Evolutionary conservation across 2,329 filamentous ascomycete genomes (phyloP).

Genomic region (Diaporthe destruens): DNA sequence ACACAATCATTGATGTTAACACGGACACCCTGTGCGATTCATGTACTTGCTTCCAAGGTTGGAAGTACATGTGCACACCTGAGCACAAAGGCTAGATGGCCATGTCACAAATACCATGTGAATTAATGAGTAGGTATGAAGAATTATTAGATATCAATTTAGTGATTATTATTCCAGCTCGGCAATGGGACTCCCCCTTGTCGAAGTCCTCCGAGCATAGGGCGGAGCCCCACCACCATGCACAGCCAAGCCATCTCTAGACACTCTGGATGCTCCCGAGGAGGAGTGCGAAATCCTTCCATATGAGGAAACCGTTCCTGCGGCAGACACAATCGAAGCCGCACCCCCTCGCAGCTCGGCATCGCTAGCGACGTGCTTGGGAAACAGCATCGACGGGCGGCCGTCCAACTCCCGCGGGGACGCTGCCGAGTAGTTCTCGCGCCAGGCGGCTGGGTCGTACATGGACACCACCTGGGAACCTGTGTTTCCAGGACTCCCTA

Average conservation of each 20-base stretch:
- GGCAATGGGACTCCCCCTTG: neutral
- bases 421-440: conserved; percentile 23
- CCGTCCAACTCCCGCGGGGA: conserved; percentile 29
- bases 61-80: neutral
- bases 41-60: neutral
- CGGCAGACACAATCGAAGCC: neutral
- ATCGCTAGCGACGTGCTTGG: neutral
- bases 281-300: neutral
- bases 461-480: conserved; percentile 1
- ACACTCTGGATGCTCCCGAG: neutral
- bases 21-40: neutral
- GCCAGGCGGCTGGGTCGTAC: conserved; percentile 30
- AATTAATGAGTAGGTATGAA: neutral
- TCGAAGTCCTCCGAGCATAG: neutral
- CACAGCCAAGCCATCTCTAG: neutral
- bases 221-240: neutral
- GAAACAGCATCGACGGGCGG: neutral
- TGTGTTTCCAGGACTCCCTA: neutral
- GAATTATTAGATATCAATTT: neutral
- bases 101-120: neutral
- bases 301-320: neutral
- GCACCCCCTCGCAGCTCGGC: neutral
- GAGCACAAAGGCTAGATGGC: neutral
- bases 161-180: conserved; percentile 10
- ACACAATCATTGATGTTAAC: neutral